Conservation (phyloP, 495 filamentous ascomycete species). For the Penicillium turbatum region DNA sequence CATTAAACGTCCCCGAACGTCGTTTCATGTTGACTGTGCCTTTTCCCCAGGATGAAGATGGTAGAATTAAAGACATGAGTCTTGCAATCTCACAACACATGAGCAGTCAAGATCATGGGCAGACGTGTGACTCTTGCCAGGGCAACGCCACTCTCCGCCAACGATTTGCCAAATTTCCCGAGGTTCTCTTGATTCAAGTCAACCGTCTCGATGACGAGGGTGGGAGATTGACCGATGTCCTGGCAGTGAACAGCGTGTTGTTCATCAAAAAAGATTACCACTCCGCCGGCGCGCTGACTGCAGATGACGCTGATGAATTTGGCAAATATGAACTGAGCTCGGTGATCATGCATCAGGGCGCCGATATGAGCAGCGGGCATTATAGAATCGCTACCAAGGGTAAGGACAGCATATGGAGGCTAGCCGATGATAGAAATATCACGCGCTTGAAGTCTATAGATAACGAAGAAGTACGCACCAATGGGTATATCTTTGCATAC, state of each 20-base stretch:
- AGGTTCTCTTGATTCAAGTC: slow-evolving; percentile 14
- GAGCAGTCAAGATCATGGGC: too few relatives aligned
- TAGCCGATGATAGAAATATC: slow-evolving; percentile 20
- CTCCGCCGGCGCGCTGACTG: too few relatives aligned
- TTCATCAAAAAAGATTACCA: not conserved
- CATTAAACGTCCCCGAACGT: too few relatives aligned
- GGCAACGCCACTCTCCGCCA: not conserved
- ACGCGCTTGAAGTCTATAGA: not conserved
- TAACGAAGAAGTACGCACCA: not conserved
- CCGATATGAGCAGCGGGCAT: slow-evolving; percentile 21
- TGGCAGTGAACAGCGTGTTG: not conserved
- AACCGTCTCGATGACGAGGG: not conserved
- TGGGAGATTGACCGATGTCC: not conserved
- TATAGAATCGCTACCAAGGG: slow-evolving; percentile 27
- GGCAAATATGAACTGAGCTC: slow-evolving; percentile 26
- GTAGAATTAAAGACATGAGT: too few relatives aligned
- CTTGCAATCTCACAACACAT: too few relatives aligned
- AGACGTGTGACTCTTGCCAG: not conserved
- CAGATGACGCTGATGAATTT: too few relatives aligned
- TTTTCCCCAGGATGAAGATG: too few relatives aligned
- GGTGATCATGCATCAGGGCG: slow-evolving; percentile 28
- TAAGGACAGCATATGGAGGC: slow-evolving; percentile 21
- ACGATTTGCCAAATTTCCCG: slow-evolving; percentile 1
- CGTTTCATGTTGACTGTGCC: too few relatives aligned
- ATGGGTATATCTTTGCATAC: slow-evolving; percentile 24